phyloP scores from a whole-genome alignment of 495 filamentous ascomycete species.

The Diplogelasinospora grovesii region DNA sequence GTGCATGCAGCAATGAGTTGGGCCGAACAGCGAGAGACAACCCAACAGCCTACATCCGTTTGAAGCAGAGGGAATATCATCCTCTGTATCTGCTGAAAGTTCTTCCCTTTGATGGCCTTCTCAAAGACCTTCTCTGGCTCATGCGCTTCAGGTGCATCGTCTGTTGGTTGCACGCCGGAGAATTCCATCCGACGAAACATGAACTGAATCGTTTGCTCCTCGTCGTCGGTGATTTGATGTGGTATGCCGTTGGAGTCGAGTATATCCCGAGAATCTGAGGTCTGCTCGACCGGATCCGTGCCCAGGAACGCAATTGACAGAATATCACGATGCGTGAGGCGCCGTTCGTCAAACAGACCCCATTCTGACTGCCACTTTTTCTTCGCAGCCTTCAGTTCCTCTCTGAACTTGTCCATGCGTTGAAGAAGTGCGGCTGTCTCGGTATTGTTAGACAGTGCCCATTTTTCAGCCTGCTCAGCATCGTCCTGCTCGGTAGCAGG shows the following conservation, averaged over 20 bases:
- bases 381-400: neutral
- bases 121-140: neutral
- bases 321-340: conserved; percentile 24
- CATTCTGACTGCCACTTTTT: neutral
- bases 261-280: neutral
- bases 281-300: neutral
- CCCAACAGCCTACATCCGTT: neutral
- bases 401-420: conserved; percentile 16
- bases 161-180: too few relatives aligned
- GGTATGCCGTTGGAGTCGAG: neutral
- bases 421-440: conserved; percentile 2
- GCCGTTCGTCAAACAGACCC: conserved; percentile 1
- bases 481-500: conserved; percentile 9
- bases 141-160: neutral
- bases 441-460: too few relatives aligned
- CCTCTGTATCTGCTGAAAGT: neutral
- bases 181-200: conserved; percentile 1
- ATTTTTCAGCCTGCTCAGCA: neutral
- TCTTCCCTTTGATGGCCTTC: neutral
- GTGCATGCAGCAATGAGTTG: neutral
- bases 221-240: neutral
- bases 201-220: too few relatives aligned
- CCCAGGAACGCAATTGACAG: conserved; percentile 17
- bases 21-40: conserved; percentile 2
- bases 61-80: conserved; percentile 2